Evolutionary conservation across 345 rosid species (phyloP).

Genomic region (Salix arbutifolia): DNA sequence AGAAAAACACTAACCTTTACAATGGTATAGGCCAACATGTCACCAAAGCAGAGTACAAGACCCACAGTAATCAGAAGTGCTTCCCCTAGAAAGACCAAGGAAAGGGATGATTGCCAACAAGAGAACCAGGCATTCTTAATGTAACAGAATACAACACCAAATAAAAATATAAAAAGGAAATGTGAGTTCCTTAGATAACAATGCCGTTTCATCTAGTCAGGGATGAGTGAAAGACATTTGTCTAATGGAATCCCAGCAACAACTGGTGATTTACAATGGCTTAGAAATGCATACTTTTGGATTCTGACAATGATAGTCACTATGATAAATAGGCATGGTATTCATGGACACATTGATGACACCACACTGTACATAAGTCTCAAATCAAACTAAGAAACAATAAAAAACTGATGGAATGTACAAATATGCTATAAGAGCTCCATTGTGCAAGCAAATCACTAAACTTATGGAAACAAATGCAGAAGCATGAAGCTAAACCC

Average conservation of each 20-base stretch:
- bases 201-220: no score
- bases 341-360: neutral
- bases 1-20: constrained; percentile 52
- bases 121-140: neutral
- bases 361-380: no score
- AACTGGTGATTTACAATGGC: no score
- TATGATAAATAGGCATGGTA: neutral
- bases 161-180: neutral
- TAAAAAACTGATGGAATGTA: neutral
- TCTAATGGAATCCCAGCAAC: no score
- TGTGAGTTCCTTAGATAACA: neutral
- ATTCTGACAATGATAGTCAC: no score
- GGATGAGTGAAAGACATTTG: no score
- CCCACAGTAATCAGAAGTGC: constrained; percentile 73
- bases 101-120: neutral
- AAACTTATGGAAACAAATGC: neutral
- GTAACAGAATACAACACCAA: neutral
- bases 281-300: no score
- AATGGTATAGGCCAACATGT: constrained; percentile 69
- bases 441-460: neutral
- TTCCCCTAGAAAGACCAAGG: constrained; percentile 54
- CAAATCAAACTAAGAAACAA: neutral
- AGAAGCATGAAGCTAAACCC: neutral
- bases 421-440: neutral
- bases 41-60: constrained; percentile 86